Percentiles rank a stretch among this genome's conserved stretches.
phyloP scores from a whole-genome alignment of 306 rosid species.

The Acacia crassicarpa region DNA sequence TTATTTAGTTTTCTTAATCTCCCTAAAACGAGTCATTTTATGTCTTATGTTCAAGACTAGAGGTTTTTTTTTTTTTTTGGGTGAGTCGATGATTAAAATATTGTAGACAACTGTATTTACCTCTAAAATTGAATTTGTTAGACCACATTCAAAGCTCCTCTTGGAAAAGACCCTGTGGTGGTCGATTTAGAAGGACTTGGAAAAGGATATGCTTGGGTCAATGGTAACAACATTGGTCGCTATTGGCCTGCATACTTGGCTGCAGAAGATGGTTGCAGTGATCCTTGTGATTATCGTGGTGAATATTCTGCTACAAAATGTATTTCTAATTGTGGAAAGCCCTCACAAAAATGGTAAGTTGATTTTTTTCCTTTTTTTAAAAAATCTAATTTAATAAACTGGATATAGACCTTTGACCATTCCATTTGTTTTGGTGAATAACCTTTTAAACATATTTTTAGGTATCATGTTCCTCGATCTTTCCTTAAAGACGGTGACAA shows the following conservation, averaged over 20 bases:
- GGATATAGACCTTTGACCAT: neutral
- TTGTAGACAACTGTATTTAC: neutral
- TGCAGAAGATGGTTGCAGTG: no score
- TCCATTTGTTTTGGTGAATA: no score
- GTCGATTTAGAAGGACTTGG: conserved; percentile 52
- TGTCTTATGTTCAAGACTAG: no score
- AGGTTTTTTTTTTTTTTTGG: neutral
- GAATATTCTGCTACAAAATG: conserved; percentile 41
- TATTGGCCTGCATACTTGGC: conserved; percentile 12
- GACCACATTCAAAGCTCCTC: conserved; percentile 61
- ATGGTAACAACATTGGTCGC: no score
- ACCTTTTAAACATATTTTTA: neutral
- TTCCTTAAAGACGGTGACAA: conserved; percentile 40
- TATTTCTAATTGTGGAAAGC: conserved; percentile 49
- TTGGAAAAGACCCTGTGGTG: conserved; percentile 36
- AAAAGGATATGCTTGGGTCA: conserved; percentile 24
- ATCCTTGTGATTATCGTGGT: no score
- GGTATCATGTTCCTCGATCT: conserved; percentile 61
- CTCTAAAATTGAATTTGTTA: neutral
- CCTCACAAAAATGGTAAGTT: conserved; percentile 53
- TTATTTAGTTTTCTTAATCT: no score
- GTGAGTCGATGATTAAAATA: neutral
- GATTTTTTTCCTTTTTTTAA: no score
- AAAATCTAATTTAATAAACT: no score
- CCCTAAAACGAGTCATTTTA: no score